A percentile compares a stretch with the other conserved stretches of the same genome.
Evolutionary conservation across 176 grass and related monocot genomes (phyloP).

Genomic region (Rhynchospora breviuscula): DNA sequence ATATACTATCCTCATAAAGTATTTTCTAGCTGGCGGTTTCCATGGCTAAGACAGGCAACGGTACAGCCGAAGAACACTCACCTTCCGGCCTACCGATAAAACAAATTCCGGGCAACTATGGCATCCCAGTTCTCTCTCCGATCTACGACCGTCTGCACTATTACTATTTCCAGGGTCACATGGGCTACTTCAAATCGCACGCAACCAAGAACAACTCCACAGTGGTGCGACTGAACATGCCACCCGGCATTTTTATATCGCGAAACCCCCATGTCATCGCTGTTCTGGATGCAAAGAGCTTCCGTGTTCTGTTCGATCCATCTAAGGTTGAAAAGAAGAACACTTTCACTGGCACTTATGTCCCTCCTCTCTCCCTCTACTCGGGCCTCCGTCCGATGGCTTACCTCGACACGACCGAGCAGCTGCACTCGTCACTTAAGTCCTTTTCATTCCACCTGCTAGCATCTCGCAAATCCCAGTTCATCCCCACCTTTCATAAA

Average conservation of each 20-base stretch:
- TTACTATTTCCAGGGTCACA: slow-evolving; percentile 27
- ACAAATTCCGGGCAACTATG: slow-evolving; percentile 12
- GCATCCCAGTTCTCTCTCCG: slow-evolving; percentile 8
- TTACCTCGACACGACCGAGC: slow-evolving; percentile 31
- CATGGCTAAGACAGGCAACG: neutral
- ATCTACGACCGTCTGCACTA: slow-evolving; percentile 25
- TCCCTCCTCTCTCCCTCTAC: slow-evolving; percentile 28
- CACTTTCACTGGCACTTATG: slow-evolving; percentile 32
- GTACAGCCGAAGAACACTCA: neutral
- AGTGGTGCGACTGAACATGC: slow-evolving; percentile 26
- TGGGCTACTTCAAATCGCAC: slow-evolving; percentile 24
- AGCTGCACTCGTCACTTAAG: slow-evolving; percentile 7
- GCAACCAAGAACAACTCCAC: slow-evolving; percentile 25
- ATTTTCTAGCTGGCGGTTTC: neutral
- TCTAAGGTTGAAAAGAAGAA: slow-evolving; percentile 33
- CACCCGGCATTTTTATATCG: slow-evolving; percentile 21
- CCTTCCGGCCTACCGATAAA: neutral
- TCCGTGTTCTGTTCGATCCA: neutral
- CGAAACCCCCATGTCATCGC: slow-evolving; percentile 26
- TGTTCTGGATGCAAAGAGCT: slow-evolving; percentile 29
- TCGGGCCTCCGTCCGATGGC: slow-evolving; percentile 25
- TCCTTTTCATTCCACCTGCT: too few relatives aligned
- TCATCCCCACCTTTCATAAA: neutral
- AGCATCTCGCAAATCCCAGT: too few relatives aligned
- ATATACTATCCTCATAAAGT: too few relatives aligned